Conservation (phyloP, 305 asterid species). For the Fraxinus xanthoxyloides region DNA sequence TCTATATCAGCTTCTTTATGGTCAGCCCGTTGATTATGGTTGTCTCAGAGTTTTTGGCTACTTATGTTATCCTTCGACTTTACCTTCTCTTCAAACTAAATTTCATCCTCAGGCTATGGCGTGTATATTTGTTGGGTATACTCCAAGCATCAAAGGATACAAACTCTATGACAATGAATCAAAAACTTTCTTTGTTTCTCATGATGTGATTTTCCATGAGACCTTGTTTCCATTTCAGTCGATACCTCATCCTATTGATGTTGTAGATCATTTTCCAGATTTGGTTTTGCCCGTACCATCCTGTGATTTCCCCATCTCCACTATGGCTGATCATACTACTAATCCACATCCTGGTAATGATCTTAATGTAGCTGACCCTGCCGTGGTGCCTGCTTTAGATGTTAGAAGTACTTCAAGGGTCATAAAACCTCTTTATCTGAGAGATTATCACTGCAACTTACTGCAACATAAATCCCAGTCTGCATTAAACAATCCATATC, state of each 20-base stretch:
- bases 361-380: background rate
- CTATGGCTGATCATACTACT: background rate
- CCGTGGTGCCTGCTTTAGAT: too few relatives aligned
- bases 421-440: background rate
- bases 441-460: background rate
- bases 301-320: background rate
- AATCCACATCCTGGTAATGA: background rate
- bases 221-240: too few relatives aligned
- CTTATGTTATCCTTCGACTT: too few relatives aligned
- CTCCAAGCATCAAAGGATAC: background rate
- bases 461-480: background rate
- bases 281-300: background rate
- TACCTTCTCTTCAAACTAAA: background rate
- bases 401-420: background rate
- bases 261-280: background rate
- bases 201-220: background rate
- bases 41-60: background rate
- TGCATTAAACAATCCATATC: too few relatives aligned
- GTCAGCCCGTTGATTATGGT: background rate
- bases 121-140: background rate
- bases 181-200: background rate
- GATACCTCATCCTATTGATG: background rate
- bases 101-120: background rate
- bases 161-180: background rate
- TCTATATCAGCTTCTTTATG: background rate